These are phyloP conservation scores for Saturnispora sekii DNA, from an alignment of 805 yeast species.

Conservation along the genomic window DNA sequence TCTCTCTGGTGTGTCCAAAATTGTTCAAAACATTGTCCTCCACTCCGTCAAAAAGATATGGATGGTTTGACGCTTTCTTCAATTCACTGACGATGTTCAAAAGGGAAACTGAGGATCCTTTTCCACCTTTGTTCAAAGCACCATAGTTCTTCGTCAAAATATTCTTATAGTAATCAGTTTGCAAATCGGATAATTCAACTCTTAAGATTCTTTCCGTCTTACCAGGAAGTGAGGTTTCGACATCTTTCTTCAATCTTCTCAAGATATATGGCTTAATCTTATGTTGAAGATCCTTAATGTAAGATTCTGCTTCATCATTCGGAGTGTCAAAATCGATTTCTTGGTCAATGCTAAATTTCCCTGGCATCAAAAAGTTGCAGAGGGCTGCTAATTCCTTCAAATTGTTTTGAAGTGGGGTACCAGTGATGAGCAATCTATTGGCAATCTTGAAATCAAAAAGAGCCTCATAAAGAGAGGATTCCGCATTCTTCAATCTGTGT, in stretches of 20 bases:
- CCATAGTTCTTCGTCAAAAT: constrained; percentile 85
- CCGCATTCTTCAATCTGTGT: constrained; percentile 90
- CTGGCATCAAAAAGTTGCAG: constrained; percentile 94
- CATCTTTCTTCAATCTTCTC: constrained; percentile 92
- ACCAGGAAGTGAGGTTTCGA: constrained; percentile 91
- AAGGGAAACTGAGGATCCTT: constrained; percentile 73
- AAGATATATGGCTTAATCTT: constrained; percentile 86
- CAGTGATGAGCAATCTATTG: constrained; percentile 85
- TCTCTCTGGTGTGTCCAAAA: constrained; percentile 64
- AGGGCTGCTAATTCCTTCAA: constrained; percentile 92
- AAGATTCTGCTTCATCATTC: constrained; percentile 76
- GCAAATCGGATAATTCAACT: constrained; percentile 90
- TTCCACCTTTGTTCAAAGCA: constrained; percentile 79
- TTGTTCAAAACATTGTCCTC: constrained; percentile 71
- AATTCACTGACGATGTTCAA: constrained; percentile 90
- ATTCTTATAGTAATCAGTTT: constrained; percentile 90
- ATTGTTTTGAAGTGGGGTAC: constrained; percentile 96
- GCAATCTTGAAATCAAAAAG: constrained; percentile 71
- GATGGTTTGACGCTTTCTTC: constrained; percentile 96
- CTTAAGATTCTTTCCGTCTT: constrained; percentile 92
- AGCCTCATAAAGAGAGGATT: constrained; percentile 85
- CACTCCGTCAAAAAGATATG: constrained; percentile 88
- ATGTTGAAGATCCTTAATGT: constrained; percentile 75
- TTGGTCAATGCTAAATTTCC: constrained; percentile 78
- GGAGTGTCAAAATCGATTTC: constrained; percentile 93